A percentile compares a stretch with the other conserved stretches of the same genome.
Evolutionary conservation across 495 filamentous ascomycete genomes (phyloP).

Genomic region (Aspergillus nanangensis): DNA sequence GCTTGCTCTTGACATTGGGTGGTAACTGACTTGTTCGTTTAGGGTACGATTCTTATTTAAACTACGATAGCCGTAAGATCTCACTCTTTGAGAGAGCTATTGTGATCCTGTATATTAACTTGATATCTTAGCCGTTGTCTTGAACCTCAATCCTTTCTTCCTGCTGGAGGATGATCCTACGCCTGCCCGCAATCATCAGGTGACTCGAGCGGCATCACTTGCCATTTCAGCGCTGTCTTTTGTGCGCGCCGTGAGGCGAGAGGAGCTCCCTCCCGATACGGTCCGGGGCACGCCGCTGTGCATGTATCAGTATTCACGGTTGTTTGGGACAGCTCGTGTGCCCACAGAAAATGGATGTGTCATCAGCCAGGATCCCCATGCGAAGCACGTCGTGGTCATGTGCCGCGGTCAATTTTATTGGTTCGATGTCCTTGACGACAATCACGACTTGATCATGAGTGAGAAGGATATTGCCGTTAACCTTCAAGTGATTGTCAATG

Average conservation of each 20-base stretch:
- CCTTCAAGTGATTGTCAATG: conserved; percentile 85
- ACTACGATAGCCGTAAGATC: conserved; percentile 81
- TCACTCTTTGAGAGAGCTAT: too few species aligned
- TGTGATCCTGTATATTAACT: too few species aligned
- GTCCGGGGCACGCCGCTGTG: conserved; percentile 76
- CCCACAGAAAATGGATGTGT: conserved; percentile 94
- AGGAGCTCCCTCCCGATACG: conserved; percentile 89
- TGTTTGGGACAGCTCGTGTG: conserved; percentile 93
- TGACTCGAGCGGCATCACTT: conserved; percentile 89
- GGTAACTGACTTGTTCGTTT: conserved; percentile 4
- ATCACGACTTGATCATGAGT: conserved; percentile 93
- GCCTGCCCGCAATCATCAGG: conserved; percentile 91
- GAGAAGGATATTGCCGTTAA: conserved; percentile 93
- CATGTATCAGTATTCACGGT: conserved; percentile 97
- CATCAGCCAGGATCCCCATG: conserved; percentile 85
- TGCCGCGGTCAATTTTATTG: conserved; percentile 98
- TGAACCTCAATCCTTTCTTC: conserved; percentile 98
- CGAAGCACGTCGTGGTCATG: conserved; percentile 90
- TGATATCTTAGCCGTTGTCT: conserved; percentile 83
- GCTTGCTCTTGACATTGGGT: background rate
- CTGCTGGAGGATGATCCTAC: conserved; percentile 96
- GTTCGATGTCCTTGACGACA: conserved; percentile 96
- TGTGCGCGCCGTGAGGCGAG: conserved; percentile 85
- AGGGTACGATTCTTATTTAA: conserved; percentile 99
- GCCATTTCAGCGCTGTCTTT: conserved; percentile 88